These are phyloP conservation scores for Dichomitus squalens DNA, from an alignment of 1,284 basidiomycete species.

Conservation along the genomic window DNA sequence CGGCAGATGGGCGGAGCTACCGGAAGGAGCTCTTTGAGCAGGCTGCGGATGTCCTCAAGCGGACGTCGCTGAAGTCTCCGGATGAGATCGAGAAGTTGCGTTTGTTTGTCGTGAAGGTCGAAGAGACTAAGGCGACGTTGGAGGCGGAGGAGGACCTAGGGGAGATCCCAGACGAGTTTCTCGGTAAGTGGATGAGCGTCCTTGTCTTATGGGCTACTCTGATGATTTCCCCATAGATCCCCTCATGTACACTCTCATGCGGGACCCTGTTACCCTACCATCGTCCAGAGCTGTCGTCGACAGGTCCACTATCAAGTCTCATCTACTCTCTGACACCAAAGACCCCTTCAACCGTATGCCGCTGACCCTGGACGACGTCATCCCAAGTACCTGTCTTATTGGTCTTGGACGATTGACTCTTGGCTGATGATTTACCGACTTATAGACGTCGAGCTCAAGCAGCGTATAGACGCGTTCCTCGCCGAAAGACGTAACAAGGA, in stretches of 20 bases:
- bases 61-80: slow-evolving; percentile 75
- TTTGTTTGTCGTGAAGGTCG: slow-evolving; percentile 81
- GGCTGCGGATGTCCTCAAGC: slow-evolving; percentile 74
- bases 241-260: slow-evolving; percentile 94
- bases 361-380: slow-evolving; percentile 78
- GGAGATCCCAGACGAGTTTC: slow-evolving; percentile 94
- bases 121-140: slow-evolving; percentile 76
- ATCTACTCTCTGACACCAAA: slow-evolving; percentile 87
- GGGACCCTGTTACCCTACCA: slow-evolving; percentile 92
- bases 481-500: slow-evolving; percentile 48
- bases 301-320: slow-evolving; percentile 93
- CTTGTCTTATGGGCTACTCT: slow-evolving; percentile 2
- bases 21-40: slow-evolving; percentile 82
- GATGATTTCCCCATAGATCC: slow-evolving; percentile 63
- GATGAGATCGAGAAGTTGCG: slow-evolving; percentile 78
- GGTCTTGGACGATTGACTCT: not conserved
- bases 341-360: slow-evolving; percentile 91
- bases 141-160: slow-evolving; percentile 92
- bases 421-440: not conserved
- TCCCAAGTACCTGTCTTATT: slow-evolving; percentile 57
- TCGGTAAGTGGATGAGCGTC: slow-evolving; percentile 55
- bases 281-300: slow-evolving; percentile 85
- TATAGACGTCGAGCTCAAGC: slow-evolving; percentile 61
- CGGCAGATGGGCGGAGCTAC: slow-evolving; percentile 93
- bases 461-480: slow-evolving; percentile 63